A percentile compares a stretch with the other conserved stretches of the same genome.
phyloP scores from a whole-genome alignment of 225 moss, liverwort and hornwort genomes.

The Ulota crispa region DNA sequence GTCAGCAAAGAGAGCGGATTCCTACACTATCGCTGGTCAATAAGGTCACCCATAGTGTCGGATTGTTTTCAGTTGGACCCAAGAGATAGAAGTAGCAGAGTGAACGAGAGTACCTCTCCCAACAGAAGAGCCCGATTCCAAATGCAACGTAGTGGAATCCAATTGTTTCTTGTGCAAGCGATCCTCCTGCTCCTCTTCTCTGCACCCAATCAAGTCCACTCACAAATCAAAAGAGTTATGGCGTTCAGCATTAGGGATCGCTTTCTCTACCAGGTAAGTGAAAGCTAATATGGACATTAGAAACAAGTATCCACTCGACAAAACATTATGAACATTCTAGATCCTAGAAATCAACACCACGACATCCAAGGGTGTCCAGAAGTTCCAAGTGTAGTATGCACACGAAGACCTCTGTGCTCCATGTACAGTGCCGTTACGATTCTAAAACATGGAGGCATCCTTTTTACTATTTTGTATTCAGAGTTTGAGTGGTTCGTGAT shows the following conservation, averaged over 20 bases:
- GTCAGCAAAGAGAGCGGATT: neutral
- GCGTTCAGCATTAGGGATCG: neutral
- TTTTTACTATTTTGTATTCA: too few relatives aligned
- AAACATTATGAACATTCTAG: neutral
- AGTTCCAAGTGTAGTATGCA: neutral
- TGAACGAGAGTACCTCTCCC: slow-evolving; percentile 36
- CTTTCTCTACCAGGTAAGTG: neutral
- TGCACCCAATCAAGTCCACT: slow-evolving; percentile 6
- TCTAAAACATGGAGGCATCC: neutral
- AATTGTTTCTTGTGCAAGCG: slow-evolving; percentile 40
- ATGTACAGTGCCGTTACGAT: neutral
- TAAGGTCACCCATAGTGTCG: neutral
- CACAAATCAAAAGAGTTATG: neutral
- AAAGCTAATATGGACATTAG: neutral
- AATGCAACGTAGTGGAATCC: slow-evolving; percentile 41
- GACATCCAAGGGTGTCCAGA: neutral
- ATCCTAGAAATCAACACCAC: slow-evolving; percentile 1
- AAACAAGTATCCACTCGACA: neutral
- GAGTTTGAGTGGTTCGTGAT: neutral
- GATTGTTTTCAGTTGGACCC: neutral
- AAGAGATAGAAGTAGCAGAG: neutral
- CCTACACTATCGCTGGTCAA: neutral
- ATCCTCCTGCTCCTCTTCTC: slow-evolving; percentile 22
- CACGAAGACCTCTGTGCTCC: neutral
- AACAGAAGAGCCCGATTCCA: slow-evolving; percentile 41